These are phyloP conservation scores for Arachis monticola DNA, from an alignment of 331 rosid species.

Conservation along the genomic window DNA sequence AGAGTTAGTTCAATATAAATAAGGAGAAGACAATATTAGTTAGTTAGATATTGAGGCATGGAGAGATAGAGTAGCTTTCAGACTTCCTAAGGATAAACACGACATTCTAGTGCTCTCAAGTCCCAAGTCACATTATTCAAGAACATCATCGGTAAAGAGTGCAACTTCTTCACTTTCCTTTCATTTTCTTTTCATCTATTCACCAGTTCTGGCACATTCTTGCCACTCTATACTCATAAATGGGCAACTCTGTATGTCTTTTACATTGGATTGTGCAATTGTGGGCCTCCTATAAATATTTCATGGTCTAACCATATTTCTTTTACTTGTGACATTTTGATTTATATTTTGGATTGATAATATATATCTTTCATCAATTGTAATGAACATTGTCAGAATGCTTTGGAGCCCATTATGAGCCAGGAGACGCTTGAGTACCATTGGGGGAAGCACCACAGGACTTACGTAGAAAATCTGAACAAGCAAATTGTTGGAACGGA, in stretches of 20 bases:
- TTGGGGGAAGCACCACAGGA: slow-evolving; percentile 97
- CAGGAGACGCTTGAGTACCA: slow-evolving; percentile 78
- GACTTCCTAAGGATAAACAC: too few relatives aligned
- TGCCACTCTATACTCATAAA: neutral
- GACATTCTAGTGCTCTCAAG: too few relatives aligned
- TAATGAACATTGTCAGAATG: slow-evolving; percentile 57
- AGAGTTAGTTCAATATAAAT: too few relatives aligned
- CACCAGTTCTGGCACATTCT: too few relatives aligned
- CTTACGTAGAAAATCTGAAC: slow-evolving; percentile 84
- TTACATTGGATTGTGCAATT: neutral
- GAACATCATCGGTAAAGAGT: too few relatives aligned
- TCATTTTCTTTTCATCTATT: too few relatives aligned
- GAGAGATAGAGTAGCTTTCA: too few relatives aligned
- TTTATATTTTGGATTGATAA: slow-evolving; percentile 20
- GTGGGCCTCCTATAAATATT: slow-evolving; percentile 5
- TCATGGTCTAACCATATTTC: neutral
- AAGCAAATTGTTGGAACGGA: slow-evolving; percentile 78
- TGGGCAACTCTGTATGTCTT: neutral
- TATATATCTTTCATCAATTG: neutral
- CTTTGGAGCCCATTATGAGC: slow-evolving; percentile 91
- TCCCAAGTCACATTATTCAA: too few relatives aligned
- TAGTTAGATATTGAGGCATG: too few relatives aligned
- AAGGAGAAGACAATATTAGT: too few relatives aligned
- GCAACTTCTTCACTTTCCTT: too few relatives aligned
- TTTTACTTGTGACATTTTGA: slow-evolving; percentile 17